Evolutionary conservation across 257 asterid genomes (phyloP), one percentile per base, ranked within the genome.

Genomic region (Solanum tarapatanum): DNA sequence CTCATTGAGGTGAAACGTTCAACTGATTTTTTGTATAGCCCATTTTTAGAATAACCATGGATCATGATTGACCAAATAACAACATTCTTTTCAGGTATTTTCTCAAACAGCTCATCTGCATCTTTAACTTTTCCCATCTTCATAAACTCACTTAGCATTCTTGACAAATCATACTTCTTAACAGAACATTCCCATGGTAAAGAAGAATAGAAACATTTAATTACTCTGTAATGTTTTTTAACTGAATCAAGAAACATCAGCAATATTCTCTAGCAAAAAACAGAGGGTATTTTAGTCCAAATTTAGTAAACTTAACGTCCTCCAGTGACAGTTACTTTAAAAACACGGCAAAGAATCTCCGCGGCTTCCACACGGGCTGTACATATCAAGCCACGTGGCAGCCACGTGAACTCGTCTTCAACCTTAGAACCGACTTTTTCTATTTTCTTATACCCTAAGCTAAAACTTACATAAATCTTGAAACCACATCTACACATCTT

Each of bases 1-100:
- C 88, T 75, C 90, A 88, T 84, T 88, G 75, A 73, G 70, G 3
- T 39, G 66, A 88, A 4, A 62, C 48, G 4, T 19, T 88, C 86
- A 13, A 88, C 33, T 14, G 86, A 77, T 33, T 41, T 84, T 19
- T 51, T 24, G 19, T 37, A 36, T 41, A 75, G 16, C 11, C 82
- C 86, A 68, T 86, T 88, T 77, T 86, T 86, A 11, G 88, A 80
- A 68, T 69, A 86, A 58, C 90, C 88, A 82, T 88, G 90, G 68
- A 88, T 68, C 90, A 79, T 86, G 28, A 88, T 84, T 0, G 90
- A 86, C 87, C 88, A 88, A 35, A 58, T 51, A 43, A 89, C 87
- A 16, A 86, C 80, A 83, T 60, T 89, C 70, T 75, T 89, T 13
- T 69, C 89, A 74, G 43, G 79, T 68, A 86, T 89, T 89, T 74